Base-by-base conservation (phyloP, 805 yeast species). In the Millerozyma miso region DNA sequence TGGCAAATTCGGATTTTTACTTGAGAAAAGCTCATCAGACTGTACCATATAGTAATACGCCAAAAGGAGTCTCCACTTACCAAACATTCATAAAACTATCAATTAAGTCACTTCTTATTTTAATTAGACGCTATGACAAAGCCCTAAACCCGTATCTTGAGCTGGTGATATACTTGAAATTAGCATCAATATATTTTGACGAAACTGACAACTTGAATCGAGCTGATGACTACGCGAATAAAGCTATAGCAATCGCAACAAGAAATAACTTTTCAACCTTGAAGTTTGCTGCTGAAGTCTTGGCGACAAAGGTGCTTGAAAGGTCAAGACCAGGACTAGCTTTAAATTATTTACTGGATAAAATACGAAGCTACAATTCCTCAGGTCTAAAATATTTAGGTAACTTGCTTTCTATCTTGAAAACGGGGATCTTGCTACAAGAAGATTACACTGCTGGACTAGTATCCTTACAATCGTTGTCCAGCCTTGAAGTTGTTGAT, bases 201-300 rank as follows among this genome's bases (percentile, higher is more conserved):
- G 81, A 77, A 42, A 76, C 80, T 0, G 56, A 56, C 2, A 66
- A 68, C 46, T 47, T 58, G 14, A 65, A 65, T 20, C 48, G 58
- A 32, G 81, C 81, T 0, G 71, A 71, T 13, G 65, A 63, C 8
- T 67, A 56, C 58, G 63, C 50, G 23, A 65, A 45, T 55, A 51
- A 50, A 40, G 63, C 72, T 1, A 52, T 65, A 1, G 37, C 57
- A 0, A 43, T 69, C 3, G 53, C 70, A 4, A 46, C 50, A 3
- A 52, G 69, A 40, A 61, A 61, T 45, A 49, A 61, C 31, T 45
- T 59, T 4, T 20, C 47, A 3, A 35, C 46, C 4, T 33, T 58
- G 18, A 55, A 55, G 34, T 56, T 71, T 26, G 51, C 57, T 35
- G 46, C 66, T 13, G 76, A 71, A 41, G 52, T 67, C 19, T 45